phyloP scores from a whole-genome alignment of 371 early-diverging fungal genomes.

The Syncephalastrum contaminatum region DNA sequence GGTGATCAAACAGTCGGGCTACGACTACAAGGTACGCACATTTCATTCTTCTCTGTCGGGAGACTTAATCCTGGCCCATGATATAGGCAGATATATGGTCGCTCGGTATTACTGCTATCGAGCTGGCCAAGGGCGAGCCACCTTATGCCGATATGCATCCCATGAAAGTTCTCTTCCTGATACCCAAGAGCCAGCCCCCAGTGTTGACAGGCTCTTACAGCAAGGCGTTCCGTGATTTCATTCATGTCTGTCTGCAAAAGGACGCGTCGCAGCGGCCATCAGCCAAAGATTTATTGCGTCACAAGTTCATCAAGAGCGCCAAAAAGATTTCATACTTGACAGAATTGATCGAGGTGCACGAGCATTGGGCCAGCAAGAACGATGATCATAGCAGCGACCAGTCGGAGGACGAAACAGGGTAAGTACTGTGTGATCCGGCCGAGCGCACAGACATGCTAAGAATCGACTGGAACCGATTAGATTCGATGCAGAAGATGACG shows the following conservation, averaged over 20 bases:
- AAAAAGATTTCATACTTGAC: constrained; percentile 81
- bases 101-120: constrained; percentile 97
- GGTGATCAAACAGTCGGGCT: constrained; percentile 95
- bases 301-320: constrained; percentile 82
- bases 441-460: too few relatives aligned
- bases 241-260: constrained; percentile 82
- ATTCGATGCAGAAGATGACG: constrained; percentile 16
- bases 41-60: too few relatives aligned
- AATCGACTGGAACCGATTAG: background rate
- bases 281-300: constrained; percentile 89
- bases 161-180: constrained; percentile 90
- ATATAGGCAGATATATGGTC: constrained; percentile 96
- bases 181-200: constrained; percentile 94
- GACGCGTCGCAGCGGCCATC: constrained; percentile 81
- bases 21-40: constrained; percentile 75
- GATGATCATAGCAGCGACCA: constrained; percentile 57
- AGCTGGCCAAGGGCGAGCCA: constrained; percentile 91
- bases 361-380: constrained; percentile 67
- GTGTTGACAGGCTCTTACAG: constrained; percentile 74
- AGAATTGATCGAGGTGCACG: constrained; percentile 82
- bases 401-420: constrained; percentile 56
- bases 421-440: constrained; percentile 12
- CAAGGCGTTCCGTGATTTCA: constrained; percentile 90
- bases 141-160: constrained; percentile 93
- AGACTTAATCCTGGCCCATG: too few relatives aligned